Conservation (phyloP, 2,329 filamentous ascomycete genomes). For the Anisogramma anomala region DNA sequence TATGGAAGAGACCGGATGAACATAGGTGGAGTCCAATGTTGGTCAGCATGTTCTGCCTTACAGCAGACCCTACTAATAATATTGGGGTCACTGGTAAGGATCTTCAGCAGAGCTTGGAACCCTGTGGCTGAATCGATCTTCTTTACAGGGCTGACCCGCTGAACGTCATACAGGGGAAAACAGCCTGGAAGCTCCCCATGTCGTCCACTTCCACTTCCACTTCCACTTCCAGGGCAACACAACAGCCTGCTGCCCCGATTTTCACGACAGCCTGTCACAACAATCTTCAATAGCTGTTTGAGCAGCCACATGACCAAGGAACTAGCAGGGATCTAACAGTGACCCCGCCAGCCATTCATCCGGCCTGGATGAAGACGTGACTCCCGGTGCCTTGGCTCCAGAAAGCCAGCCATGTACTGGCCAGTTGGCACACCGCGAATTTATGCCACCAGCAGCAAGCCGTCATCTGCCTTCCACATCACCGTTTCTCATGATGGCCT, state of each 20-base stretch:
- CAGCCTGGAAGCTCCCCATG: background rate
- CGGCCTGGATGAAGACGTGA: too few relatives aligned
- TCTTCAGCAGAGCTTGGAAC: background rate
- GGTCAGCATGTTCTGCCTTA: too few relatives aligned
- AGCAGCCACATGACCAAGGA: slow-evolving; percentile 12
- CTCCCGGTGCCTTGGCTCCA: slow-evolving; percentile 15
- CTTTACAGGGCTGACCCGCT: slow-evolving; percentile 3
- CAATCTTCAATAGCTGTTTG: background rate
- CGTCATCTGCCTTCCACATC: slow-evolving; percentile 37
- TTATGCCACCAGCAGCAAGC: slow-evolving; percentile 64
- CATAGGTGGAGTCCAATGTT: too few relatives aligned
- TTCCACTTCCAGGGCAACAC: background rate
- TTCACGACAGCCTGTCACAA: background rate
- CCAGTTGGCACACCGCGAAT: slow-evolving; percentile 74
- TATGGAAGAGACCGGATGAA: background rate
- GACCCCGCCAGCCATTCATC: too few relatives aligned
- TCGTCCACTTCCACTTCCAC: background rate
- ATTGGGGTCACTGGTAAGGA: too few relatives aligned
- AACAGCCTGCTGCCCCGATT: too few relatives aligned
- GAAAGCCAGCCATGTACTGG: slow-evolving; percentile 65
- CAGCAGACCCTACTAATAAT: too few relatives aligned
- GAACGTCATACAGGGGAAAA: too few relatives aligned
- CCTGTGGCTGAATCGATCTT: background rate
- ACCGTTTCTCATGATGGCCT: slow-evolving; percentile 52
- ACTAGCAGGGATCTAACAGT: slow-evolving; percentile 1